Conservation (phyloP, 352 stramenopile genomes). For the Globisporangium radiosum region DNA sequence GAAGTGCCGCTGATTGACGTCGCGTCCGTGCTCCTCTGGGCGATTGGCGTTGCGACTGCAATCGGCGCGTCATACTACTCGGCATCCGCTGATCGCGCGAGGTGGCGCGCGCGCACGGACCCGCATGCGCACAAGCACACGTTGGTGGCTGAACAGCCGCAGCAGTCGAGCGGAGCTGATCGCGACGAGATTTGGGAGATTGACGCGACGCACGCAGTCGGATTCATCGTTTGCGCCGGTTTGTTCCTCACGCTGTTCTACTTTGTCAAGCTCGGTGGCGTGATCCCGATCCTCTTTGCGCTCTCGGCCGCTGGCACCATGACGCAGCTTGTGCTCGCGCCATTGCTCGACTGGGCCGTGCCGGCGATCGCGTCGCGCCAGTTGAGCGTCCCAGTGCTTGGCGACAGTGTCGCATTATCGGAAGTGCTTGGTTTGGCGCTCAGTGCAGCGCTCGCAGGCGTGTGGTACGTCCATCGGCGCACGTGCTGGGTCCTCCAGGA, state of each 20-base stretch:
- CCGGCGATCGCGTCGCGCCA: conserved; percentile 28
- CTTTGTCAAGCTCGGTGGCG: conserved; percentile 50
- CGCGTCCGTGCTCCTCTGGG: conserved; percentile 56
- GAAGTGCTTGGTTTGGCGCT: conserved; percentile 41
- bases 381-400: conserved; percentile 26
- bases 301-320: conserved; percentile 44
- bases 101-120: conserved; percentile 16
- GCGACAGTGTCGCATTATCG: conserved; percentile 32
- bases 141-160: conserved; percentile 18
- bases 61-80: conserved; percentile 67
- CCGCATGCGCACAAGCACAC: conserved; percentile 13
- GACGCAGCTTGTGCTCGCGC: conserved; percentile 44
- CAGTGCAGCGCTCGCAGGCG: conserved; percentile 28
- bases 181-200: conserved; percentile 48
- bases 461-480: conserved; percentile 62
- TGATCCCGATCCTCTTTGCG: conserved; percentile 66
- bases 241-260: conserved; percentile 66
- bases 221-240: conserved; percentile 54
- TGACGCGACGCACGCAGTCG: conserved; percentile 48
- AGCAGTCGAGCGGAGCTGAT: conserved; percentile 9
- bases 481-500: conserved; percentile 88
- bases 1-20: conserved; percentile 46
- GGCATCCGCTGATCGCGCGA: conserved; percentile 13
- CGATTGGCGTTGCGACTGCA: conserved; percentile 47
- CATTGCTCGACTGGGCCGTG: conserved; percentile 27